Percentiles rank a stretch among this genome's conserved stretches.
Evolutionary conservation across 768 basidiomycete species (phyloP).

Genomic region (Boletus subcaerulescens): DNA sequence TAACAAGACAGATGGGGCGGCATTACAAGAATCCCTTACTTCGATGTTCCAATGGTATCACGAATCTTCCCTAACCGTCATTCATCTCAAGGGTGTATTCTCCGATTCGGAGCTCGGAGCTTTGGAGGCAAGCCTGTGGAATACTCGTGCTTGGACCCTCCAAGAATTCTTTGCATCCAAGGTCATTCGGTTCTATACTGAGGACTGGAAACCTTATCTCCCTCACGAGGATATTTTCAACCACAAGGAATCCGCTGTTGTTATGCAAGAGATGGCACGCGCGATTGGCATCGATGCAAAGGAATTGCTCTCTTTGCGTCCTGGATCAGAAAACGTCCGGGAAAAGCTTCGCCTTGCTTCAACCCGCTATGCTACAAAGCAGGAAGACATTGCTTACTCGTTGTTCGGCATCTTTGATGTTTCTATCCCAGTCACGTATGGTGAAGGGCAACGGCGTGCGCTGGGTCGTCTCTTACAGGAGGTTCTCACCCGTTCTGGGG

Average conservation of each 20-base stretch:
- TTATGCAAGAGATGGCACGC: constrained; percentile 21
- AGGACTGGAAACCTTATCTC: constrained; percentile 26
- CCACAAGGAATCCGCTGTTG: constrained; percentile 15
- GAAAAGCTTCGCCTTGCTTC: constrained; percentile 23
- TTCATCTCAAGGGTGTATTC: constrained; percentile 18
- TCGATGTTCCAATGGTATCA: constrained; percentile 31
- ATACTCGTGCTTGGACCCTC: constrained; percentile 24
- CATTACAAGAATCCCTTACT: constrained; percentile 20
- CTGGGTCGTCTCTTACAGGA: constrained; percentile 21
- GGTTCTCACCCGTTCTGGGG: constrained; percentile 15
- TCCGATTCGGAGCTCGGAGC: constrained; percentile 4
- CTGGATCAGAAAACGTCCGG: constrained; percentile 14
- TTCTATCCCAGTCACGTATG: constrained; percentile 18
- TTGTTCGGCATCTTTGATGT: constrained; percentile 26
- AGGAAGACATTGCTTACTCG: constrained; percentile 27
- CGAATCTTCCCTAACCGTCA: constrained; percentile 22
- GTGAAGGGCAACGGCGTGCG: constrained; percentile 23
- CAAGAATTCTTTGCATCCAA: constrained; percentile 26
- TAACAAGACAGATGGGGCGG: constrained; percentile 14
- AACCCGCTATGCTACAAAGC: constrained; percentile 17
- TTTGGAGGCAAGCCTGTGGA: constrained; percentile 19
- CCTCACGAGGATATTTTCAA: constrained; percentile 2
- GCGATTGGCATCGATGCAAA: constrained; percentile 9
- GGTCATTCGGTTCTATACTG: constrained; percentile 20
- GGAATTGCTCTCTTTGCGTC: constrained; percentile 9